phyloP scores from a whole-genome alignment of 306 rosid species.

The Oemleria cerasiformis region DNA sequence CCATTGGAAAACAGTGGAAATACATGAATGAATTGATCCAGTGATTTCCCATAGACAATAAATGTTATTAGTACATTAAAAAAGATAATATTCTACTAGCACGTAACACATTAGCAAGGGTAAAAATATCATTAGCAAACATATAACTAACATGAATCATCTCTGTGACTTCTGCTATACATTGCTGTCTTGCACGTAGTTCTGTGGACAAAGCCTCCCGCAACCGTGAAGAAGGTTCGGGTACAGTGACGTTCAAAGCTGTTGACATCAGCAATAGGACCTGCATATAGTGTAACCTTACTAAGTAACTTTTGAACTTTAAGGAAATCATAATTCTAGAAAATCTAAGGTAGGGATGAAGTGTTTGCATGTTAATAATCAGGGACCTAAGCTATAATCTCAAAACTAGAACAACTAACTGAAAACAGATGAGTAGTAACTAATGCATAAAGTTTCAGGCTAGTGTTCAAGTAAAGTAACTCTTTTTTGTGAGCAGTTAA shows the following conservation, averaged over 20 bases:
- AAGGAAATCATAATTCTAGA: background rate
- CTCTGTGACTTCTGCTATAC: conserved; percentile 94
- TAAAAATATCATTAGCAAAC: background rate
- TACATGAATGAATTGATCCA: background rate
- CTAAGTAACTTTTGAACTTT: background rate
- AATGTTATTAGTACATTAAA: background rate
- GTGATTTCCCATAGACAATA: background rate
- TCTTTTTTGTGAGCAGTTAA: no score
- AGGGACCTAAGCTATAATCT: no score
- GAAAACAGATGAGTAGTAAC: background rate
- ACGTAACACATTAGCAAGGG: background rate
- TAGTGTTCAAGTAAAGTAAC: no score
- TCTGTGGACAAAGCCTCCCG: conserved; percentile 50
- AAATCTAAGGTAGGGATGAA: background rate
- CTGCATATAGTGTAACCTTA: conserved; percentile 35
- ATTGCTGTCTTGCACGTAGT: conserved; percentile 74
- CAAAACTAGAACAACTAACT: background rate
- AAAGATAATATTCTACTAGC: background rate
- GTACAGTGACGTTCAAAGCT: conserved; percentile 54
- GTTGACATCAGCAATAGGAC: conserved; percentile 87
- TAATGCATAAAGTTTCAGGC: background rate
- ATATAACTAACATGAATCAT: conserved; percentile 85
- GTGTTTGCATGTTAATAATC: background rate
- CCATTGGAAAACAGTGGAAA: conserved; percentile 1
- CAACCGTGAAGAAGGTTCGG: conserved; percentile 31